A percentile compares a stretch with the other conserved stretches of the same genome.
Conservation (phyloP, 257 asterid species). For the Penstemon eatonii region DNA sequence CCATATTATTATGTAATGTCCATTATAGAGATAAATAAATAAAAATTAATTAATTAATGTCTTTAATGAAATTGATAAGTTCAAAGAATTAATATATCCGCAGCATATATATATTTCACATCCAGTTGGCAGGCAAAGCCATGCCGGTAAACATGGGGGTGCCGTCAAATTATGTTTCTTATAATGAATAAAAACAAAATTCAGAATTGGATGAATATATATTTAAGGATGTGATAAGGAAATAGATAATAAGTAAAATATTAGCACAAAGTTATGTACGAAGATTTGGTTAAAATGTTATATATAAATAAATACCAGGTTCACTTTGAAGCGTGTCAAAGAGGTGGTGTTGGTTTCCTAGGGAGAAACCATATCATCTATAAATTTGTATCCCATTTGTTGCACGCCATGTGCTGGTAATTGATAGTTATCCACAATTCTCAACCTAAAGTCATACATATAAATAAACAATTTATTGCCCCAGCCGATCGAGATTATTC, state of each 20-base stretch:
- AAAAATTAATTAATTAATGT: no score
- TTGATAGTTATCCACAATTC: background rate
- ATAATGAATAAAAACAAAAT: background rate
- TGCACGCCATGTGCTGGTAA: conserved; percentile 1
- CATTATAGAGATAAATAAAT: no score
- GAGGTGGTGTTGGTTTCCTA: conserved; percentile 20
- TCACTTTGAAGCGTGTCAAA: conserved; percentile 35
- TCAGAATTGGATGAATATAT: background rate
- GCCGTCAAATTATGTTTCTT: background rate
- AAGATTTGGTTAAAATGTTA: conserved; percentile 26
- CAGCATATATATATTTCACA: no score
- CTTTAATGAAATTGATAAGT: no score
- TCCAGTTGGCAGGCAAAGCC: background rate
- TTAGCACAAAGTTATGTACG: background rate
- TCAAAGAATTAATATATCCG: no score
- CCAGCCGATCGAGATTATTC: conserved; percentile 7
- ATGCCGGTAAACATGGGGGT: background rate
- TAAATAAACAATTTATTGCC: background rate
- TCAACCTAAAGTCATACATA: background rate
- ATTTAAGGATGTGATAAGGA: background rate
- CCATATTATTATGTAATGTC: no score
- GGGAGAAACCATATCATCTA: conserved; percentile 29
- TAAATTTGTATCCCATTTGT: conserved; percentile 1
- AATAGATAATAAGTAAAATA: conserved; percentile 22
- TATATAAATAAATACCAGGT: background rate